phyloP scores from a whole-genome alignment of 169 alveolate species.

The Babesia caballi region DNA sequence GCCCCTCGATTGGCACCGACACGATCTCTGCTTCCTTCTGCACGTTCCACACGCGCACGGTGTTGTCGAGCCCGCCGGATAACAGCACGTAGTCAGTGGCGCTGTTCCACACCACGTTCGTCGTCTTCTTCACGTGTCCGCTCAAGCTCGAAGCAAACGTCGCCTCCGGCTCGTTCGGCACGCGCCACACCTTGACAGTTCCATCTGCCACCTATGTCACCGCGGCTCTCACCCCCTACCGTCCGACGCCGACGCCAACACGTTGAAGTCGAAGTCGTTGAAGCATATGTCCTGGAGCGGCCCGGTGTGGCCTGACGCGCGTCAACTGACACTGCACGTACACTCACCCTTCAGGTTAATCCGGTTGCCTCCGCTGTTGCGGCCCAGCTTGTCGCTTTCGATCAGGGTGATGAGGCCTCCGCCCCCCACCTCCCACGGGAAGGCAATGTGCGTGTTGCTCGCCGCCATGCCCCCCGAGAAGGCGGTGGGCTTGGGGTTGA shows the following conservation, averaged over 20 bases:
- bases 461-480: constrained; percentile 61
- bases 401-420: constrained; percentile 73
- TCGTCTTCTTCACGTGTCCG: constrained; percentile 73
- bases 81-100: constrained; percentile 61
- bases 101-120: constrained; percentile 72
- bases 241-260: constrained; percentile 74
- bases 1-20: constrained; percentile 50
- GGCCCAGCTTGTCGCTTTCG: constrained; percentile 58
- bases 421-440: constrained; percentile 79
- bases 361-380: constrained; percentile 61
- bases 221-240: constrained; percentile 24
- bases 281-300: constrained; percentile 65
- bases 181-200: constrained; percentile 68
- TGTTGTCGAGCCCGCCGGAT: constrained; percentile 64
- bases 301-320: constrained; percentile 62
- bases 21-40: constrained; percentile 55
- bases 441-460: constrained; percentile 56
- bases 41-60: constrained; percentile 72
- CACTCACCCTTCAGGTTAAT: constrained; percentile 62
- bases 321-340: background rate
- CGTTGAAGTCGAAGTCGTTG: constrained; percentile 64
- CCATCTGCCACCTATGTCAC: constrained; percentile 13
- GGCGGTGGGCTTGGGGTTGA: constrained; percentile 54
- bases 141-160: constrained; percentile 50
- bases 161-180: constrained; percentile 29